Conservation (phyloP, 2,329 filamentous ascomycete species). For the Colletotrichum costaricense region DNA sequence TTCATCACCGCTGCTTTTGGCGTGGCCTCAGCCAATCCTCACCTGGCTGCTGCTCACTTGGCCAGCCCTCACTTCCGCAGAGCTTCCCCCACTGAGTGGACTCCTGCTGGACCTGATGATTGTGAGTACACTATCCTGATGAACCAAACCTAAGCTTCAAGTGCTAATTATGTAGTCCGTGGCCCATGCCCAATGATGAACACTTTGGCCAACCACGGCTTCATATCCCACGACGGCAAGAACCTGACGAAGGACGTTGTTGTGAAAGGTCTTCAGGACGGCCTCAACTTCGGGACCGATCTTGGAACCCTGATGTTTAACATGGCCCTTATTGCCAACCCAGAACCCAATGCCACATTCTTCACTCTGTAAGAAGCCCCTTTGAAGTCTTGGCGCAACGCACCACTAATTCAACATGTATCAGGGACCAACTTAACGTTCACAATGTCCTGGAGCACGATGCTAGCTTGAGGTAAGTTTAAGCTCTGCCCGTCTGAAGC, state of each 20-base stretch:
- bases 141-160: fast-evolving
- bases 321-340: constrained; percentile 54
- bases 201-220: constrained; percentile 62
- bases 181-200: constrained; percentile 64
- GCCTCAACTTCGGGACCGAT: constrained; percentile 54
- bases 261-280: constrained; percentile 50
- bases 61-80: neutral
- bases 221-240: constrained; percentile 57
- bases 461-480: constrained; percentile 53
- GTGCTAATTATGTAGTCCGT: constrained; percentile 41
- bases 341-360: constrained; percentile 54
- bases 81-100: neutral
- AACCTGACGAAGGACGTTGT: constrained; percentile 52
- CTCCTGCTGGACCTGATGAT: constrained; percentile 17
- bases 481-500: too few species aligned
- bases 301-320: constrained; percentile 55
- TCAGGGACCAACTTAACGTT: constrained; percentile 53
- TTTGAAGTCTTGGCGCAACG: too few species aligned
- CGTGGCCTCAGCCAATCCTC: neutral
- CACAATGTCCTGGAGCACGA: constrained; percentile 63
- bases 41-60: constrained; percentile 8
- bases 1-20: neutral
- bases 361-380: constrained; percentile 47
- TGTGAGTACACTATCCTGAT: neutral
- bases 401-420: neutral